phyloP scores from a whole-genome alignment of 495 filamentous ascomycete genomes.

The Amphirosellinia nigrospora region DNA sequence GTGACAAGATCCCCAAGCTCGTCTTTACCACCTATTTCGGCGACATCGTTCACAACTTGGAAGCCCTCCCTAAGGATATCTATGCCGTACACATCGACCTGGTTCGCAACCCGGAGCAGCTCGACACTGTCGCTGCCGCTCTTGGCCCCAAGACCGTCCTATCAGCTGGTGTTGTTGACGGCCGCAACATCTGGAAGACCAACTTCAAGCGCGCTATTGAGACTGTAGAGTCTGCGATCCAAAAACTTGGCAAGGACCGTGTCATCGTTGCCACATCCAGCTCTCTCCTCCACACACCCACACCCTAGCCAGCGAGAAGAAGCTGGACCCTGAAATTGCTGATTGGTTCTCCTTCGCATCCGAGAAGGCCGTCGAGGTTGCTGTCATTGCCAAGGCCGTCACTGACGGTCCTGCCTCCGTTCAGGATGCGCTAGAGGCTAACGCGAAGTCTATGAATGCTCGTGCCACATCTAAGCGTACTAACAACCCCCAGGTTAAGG shows the following conservation, averaged over 20 bases:
- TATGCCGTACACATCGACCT: conserved; percentile 92
- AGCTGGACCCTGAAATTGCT: conserved; percentile 84
- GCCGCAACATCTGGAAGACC: conserved; percentile 99
- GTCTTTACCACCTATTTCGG: conserved; percentile 96
- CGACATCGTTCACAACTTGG: conserved; percentile 98
- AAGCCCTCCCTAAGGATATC: conserved; percentile 75
- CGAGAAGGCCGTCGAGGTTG: conserved; percentile 91
- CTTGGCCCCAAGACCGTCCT: conserved; percentile 86
- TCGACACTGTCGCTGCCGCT: conserved; percentile 74
- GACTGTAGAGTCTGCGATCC: conserved; percentile 83
- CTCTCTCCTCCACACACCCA: conserved; percentile 96
- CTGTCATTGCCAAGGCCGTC: conserved; percentile 94
- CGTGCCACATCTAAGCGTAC: conserved; percentile 91
- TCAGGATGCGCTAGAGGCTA: conserved; percentile 85
- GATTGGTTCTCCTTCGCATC: conserved; percentile 99
- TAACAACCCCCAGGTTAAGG: conserved; percentile 96
- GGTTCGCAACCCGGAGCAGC: conserved; percentile 96
- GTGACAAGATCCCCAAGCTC: conserved; percentile 78
- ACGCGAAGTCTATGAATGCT: conserved; percentile 86
- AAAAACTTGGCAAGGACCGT: conserved; percentile 93
- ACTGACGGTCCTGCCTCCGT: conserved; percentile 88
- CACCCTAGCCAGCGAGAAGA: conserved; percentile 97
- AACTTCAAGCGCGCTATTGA: conserved; percentile 92
- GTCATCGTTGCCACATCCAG: conserved; percentile 95
- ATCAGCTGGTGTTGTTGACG: conserved; percentile 94